Evolutionary conservation across 2,329 filamentous ascomycete genomes (phyloP), one percentile per base, ranked within the genome.

Genomic region (Diplodia seriata): DNA sequence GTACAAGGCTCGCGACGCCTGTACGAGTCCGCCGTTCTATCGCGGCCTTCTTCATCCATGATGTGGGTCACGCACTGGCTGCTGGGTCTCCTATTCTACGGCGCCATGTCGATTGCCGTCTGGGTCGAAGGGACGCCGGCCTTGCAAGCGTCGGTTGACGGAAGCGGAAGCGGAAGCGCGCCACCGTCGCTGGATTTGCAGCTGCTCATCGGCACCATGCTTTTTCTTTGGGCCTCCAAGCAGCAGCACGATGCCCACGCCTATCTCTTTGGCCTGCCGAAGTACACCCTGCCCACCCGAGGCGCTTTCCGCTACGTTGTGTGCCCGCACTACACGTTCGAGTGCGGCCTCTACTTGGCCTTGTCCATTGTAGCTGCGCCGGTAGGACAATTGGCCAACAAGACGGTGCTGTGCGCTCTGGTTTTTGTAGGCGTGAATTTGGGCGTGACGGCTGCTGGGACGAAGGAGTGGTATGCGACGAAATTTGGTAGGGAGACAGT

Each of bases 51-150:
- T 3, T 85, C 89, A 4, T 92, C 89, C 3, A 84, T 88, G 5
- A 99, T 99, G 94, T 93, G 90, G 88, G 80, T 94, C 70, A 86
- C 89, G 18, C 91, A 97, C 76, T 98, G 93, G 90, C 71, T 90
- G 18, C 77, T 97, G 50, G 95, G 93, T 0, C 78, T 95, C 61
- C 79, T 81, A 11, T 98, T 92, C 79, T 99, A 99, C 78, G 74
- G 89, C 6, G 83, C 83, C 68, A 90, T 92, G 73, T 89, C 89
- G 66, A 76, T 97, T 56, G 87, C 91, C 4, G 82, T 97, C 40
- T 97, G 94, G 94, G 85, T 96, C 69, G 93, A 98, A 78, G 91
- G 90, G 64, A 26, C 57, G n/a, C 40, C 57, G n/a, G 55, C 51
- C 14, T 68, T 73, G 38, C 55, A 68, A 29, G 15, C 55, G 18